Conservation (phyloP, 2,329 filamentous ascomycete genomes). For the Cladosporium sp. region DNA sequence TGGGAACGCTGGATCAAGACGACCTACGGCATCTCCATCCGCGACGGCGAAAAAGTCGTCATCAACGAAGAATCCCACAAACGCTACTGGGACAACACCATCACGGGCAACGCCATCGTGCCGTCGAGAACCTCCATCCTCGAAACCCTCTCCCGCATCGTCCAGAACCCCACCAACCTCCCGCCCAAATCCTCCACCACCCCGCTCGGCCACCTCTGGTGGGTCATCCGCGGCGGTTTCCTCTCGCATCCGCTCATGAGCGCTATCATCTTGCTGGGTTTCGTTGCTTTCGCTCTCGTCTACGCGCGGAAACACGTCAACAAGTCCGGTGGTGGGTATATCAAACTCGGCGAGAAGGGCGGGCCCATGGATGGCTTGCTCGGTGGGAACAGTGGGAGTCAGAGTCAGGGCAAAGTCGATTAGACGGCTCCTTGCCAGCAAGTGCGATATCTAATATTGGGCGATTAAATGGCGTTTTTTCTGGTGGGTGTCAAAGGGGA, state of each 20-base stretch:
- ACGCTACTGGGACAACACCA: slow-evolving; percentile 89
- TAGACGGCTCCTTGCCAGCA: slow-evolving; percentile 14
- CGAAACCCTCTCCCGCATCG: slow-evolving; percentile 72
- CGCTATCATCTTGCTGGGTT: slow-evolving; percentile 53
- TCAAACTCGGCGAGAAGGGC: slow-evolving; percentile 46
- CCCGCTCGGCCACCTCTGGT: slow-evolving; percentile 64
- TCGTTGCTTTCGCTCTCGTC: slow-evolving; percentile 31
- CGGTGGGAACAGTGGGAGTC: slow-evolving; percentile 44
- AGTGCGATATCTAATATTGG: slow-evolving; percentile 11
- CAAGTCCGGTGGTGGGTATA: slow-evolving; percentile 29
- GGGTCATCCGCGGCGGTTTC: slow-evolving; percentile 37
- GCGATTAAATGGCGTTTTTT: slow-evolving; percentile 5
- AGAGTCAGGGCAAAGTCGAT: slow-evolving; percentile 26
- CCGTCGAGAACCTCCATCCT: slow-evolving; percentile 86
- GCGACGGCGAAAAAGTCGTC: slow-evolving; percentile 82
- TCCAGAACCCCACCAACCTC: slow-evolving; percentile 64
- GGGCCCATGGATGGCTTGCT: slow-evolving; percentile 65
- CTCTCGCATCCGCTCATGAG: slow-evolving; percentile 43
- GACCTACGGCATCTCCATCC: slow-evolving; percentile 88
- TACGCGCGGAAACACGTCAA: slow-evolving; percentile 30
- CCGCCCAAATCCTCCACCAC: slow-evolving; percentile 73
- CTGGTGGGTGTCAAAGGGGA: background rate
- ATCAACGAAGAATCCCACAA: slow-evolving; percentile 96
- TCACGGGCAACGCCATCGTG: slow-evolving; percentile 83
- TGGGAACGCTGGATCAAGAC: slow-evolving; percentile 96